These are phyloP conservation scores for Cytospora piceae DNA, from an alignment of 2,329 filamentous ascomycete genomes.

Conservation along the genomic window DNA sequence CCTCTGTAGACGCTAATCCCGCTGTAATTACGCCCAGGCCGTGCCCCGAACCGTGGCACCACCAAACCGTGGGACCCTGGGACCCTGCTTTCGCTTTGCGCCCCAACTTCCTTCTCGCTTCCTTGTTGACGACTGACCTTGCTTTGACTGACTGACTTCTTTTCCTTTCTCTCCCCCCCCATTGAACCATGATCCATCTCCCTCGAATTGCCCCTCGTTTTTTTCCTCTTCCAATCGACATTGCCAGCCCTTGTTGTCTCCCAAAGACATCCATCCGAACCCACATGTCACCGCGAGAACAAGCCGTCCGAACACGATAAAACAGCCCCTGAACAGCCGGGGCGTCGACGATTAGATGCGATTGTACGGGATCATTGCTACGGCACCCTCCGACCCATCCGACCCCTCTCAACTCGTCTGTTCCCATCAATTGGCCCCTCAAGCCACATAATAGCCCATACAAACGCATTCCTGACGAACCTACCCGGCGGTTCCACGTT, in stretches of 20 bases:
- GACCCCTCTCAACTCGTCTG: constrained; percentile 10
- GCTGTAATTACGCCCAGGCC: constrained; percentile 5
- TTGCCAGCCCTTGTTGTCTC: constrained; percentile 1
- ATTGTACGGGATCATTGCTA: constrained; percentile 2
- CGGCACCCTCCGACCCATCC: constrained; percentile 5
- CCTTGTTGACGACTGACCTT: neutral
- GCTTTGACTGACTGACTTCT: neutral
- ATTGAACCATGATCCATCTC: constrained; percentile 6
- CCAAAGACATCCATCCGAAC: neutral
- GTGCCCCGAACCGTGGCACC: constrained; percentile 6
- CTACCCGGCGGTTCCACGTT: constrained; percentile 24
- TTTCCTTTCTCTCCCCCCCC: constrained; percentile 9
- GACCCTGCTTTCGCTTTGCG: constrained; percentile 13
- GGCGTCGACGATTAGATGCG: constrained; percentile 22
- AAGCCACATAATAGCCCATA: neutral
- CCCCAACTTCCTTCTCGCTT: constrained; percentile 19
- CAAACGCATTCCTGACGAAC: constrained; percentile 9
- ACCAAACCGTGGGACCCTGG: constrained; percentile 3
- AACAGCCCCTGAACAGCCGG: constrained; percentile 19
- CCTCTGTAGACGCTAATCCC: neutral
- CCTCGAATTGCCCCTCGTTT: constrained; percentile 1
- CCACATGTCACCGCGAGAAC: neutral
- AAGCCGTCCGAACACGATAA: neutral
- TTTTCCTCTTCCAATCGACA: neutral
- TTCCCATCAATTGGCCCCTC: constrained; percentile 12